Base-by-base conservation (phyloP, 2,329 filamentous ascomycete genomes). In the Mariannaea elegans region DNA sequence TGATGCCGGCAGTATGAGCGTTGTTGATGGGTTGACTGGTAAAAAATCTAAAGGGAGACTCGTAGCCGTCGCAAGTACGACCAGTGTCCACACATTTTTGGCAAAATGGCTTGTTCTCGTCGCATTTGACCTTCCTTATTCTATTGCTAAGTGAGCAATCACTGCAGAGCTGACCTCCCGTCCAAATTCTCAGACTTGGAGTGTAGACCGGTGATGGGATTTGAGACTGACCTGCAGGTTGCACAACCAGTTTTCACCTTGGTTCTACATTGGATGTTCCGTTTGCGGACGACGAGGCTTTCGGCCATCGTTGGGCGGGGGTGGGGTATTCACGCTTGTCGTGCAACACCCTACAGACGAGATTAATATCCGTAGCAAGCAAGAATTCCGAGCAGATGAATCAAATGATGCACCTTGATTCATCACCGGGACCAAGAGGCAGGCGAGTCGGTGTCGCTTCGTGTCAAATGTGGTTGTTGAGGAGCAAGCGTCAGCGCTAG, bases 231-330 rank as follows among this genome's bases (percentile, higher is more conserved):
- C 78, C 77, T 77, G 75, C 78, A 80, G 50, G 78, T 80, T 65
- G 61, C 65, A 66, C 78, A 80, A 46, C 77, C 78, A 13, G 77
- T 80, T 59, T 79, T 80, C 14, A 78, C 76, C 53, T 79, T 80
- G 16, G 70, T 50, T 14, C 48, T 62, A 14, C 53, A 29, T 39
- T 56, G 12, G 39, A 49, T 68, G 42, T 62, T 73, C 61, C 69
- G 68, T 68, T 72, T 74, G 46, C 65, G 63, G 52, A 62, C 45
- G 36, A 64, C 63, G 57, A 46, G 16, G 27, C 4, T 66, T 59
- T 62, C 55, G 39, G 63, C 39, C 71, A 75, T 74, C 13, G 49
- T 59, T 47, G 27, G 1, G n/a, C 27, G 19, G 44, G 16, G 10
- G 16, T 31, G 34, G 46, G 18, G 23, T 14, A 27, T 24, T 42